A percentile compares a stretch with the other conserved stretches of the same genome.
Conservation (phyloP, 108 stramenopile genomes). For the Nitzschia palea region DNA sequence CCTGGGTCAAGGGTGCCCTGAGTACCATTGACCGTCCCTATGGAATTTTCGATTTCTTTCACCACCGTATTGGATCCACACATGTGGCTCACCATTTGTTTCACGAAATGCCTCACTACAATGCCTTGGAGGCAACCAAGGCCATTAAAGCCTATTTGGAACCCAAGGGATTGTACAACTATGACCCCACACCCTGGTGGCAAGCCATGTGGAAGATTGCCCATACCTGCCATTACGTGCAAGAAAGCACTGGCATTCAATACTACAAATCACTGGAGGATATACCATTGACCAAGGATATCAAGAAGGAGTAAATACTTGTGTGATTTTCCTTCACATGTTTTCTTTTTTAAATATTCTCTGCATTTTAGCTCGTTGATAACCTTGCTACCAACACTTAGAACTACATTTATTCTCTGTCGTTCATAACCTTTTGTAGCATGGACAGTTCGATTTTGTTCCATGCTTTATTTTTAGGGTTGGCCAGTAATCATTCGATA, state of each 20-base stretch:
- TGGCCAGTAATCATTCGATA: too few species aligned
- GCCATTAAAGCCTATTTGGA: constrained; percentile 85
- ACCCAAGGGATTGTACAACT: constrained; percentile 92
- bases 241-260: constrained; percentile 78
- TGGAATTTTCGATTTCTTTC: constrained; percentile 95
- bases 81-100: constrained; percentile 99
- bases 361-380: too few species aligned
- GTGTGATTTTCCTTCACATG: too few species aligned
- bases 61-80: constrained; percentile 96
- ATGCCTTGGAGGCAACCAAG: constrained; percentile 92
- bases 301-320: constrained; percentile 39
- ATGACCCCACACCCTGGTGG: constrained; percentile 88
- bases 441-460: too few species aligned
- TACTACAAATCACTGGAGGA: constrained; percentile 88
- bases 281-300: constrained; percentile 67
- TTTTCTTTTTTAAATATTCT: too few species aligned
- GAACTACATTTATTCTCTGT: too few species aligned
- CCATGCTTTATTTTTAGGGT: too few species aligned
- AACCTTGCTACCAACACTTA: too few species aligned
- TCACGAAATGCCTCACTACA: constrained; percentile 99
- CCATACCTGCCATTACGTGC: constrained; percentile 89
- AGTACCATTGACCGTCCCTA: constrained; percentile 97
- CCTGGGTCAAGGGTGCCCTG: constrained; percentile 96
- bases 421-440: too few species aligned
- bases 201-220: constrained; percentile 88